These are phyloP conservation scores for Prunus kanzakura DNA, from an alignment of 306 rosid genomes.

Conservation along the genomic window DNA sequence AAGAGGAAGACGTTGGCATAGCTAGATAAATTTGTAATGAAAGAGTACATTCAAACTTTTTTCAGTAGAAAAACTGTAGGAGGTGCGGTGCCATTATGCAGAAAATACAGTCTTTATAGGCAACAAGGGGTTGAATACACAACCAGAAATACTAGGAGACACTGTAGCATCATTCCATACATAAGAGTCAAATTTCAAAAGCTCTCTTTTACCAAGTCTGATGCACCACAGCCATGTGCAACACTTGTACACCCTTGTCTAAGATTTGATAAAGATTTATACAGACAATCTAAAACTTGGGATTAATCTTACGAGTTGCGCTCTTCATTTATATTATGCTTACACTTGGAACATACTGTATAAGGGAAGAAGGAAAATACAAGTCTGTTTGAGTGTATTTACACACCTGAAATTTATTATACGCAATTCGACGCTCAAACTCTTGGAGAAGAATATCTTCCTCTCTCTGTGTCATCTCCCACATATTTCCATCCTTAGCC, in stretches of 20 bases:
- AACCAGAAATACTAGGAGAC: neutral
- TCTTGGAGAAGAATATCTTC: slow-evolving; percentile 95
- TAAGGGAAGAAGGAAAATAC: neutral
- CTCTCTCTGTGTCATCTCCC: slow-evolving; percentile 98
- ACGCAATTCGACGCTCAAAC: slow-evolving; percentile 88
- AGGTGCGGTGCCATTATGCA: neutral
- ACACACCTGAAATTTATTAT: slow-evolving; percentile 87
- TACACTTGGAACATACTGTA: neutral
- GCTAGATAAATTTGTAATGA: neutral
- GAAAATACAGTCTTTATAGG: neutral
- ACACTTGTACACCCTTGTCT: neutral
- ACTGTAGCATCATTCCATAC: neutral
- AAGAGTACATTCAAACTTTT: neutral
- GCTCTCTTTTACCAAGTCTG: neutral
- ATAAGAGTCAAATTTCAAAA: neutral
- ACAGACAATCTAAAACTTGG: neutral
- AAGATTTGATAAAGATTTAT: neutral
- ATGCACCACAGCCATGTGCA: neutral
- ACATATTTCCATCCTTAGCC: slow-evolving; percentile 67
- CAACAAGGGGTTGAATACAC: neutral
- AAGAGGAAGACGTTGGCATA: neutral
- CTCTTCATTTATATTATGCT: neutral
- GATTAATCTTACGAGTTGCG: neutral
- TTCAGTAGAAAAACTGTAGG: neutral
- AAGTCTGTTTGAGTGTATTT: neutral